These are phyloP conservation scores for Phytophthora chlamydospora DNA, from an alignment of 352 stramenopile genomes.

Conservation along the genomic window DNA sequence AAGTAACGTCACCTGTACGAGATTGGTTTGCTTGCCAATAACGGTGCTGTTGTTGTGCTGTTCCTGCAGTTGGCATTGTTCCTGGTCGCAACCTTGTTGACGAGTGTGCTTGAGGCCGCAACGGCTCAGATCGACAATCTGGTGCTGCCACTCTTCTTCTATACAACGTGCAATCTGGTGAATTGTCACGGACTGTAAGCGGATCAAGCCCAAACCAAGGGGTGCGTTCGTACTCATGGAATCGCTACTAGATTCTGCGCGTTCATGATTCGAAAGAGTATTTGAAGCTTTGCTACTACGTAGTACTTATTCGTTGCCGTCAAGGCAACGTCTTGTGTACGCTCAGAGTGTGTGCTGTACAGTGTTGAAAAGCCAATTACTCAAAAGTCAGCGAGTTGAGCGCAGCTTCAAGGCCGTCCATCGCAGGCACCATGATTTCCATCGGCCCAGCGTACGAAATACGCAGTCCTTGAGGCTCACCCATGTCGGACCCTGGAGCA, in stretches of 20 bases:
- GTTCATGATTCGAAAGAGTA: not conserved
- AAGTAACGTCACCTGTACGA: not conserved
- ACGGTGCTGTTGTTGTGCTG: conserved; percentile 8
- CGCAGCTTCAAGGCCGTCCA: conserved; percentile 63
- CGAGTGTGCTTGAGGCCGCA: conserved; percentile 66
- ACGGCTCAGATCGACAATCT: conserved; percentile 88
- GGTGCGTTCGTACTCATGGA: not conserved
- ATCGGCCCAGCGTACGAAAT: conserved; percentile 96
- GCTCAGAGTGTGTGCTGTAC: too few species aligned
- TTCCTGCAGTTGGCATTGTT: conserved; percentile 37
- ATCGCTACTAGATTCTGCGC: not conserved
- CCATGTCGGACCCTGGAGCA: conserved; percentile 95
- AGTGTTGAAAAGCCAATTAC: conserved; percentile 10
- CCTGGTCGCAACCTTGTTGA: conserved; percentile 45
- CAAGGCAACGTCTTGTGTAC: too few species aligned
- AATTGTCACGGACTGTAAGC: conserved; percentile 35
- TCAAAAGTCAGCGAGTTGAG: conserved; percentile 56
- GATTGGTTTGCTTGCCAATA: not conserved
- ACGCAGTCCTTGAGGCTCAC: conserved; percentile 89
- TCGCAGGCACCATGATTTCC: conserved; percentile 71
- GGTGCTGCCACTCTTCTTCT: conserved; percentile 78
- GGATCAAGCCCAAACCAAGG: not conserved
- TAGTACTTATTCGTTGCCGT: too few species aligned
- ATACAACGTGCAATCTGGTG: conserved; percentile 57
- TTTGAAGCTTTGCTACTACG: too few species aligned